Percentiles rank a stretch among this genome's conserved stretches.
phyloP scores from a whole-genome alignment of 257 asterid species.

The Echites panduratus region DNA sequence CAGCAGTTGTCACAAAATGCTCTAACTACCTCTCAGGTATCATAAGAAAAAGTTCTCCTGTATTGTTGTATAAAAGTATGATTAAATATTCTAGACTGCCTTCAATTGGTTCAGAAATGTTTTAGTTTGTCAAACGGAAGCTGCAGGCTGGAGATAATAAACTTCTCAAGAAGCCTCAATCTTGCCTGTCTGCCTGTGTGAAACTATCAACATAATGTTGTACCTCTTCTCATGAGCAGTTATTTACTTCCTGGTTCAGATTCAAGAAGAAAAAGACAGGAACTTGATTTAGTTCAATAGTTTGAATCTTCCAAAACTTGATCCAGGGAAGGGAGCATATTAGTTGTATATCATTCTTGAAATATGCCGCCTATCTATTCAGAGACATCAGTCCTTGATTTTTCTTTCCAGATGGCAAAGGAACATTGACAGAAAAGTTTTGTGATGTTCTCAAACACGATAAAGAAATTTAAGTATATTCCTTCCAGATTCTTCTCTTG shows the following conservation, averaged over 20 bases:
- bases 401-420: neutral
- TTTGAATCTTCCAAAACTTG: neutral
- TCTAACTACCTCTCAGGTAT: conserved; percentile 63
- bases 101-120: neutral
- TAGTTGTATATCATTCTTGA: neutral
- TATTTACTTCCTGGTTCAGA: neutral
- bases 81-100: neutral
- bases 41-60: neutral
- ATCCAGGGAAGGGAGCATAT: neutral
- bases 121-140: neutral
- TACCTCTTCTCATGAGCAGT: neutral
- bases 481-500: neutral
- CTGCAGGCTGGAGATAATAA: too few relatives aligned
- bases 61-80: neutral
- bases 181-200: neutral
- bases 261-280: neutral
- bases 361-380: neutral
- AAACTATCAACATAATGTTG: neutral
- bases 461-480: neutral
- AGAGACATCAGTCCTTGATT: neutral
- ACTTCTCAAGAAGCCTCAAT: neutral
- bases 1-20: conserved; percentile 72
- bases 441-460: neutral
- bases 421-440: neutral
- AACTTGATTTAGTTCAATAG: neutral